Evolutionary conservation across 495 filamentous ascomycete species (phyloP).

Genomic region (Aspergillus asperescens): DNA sequence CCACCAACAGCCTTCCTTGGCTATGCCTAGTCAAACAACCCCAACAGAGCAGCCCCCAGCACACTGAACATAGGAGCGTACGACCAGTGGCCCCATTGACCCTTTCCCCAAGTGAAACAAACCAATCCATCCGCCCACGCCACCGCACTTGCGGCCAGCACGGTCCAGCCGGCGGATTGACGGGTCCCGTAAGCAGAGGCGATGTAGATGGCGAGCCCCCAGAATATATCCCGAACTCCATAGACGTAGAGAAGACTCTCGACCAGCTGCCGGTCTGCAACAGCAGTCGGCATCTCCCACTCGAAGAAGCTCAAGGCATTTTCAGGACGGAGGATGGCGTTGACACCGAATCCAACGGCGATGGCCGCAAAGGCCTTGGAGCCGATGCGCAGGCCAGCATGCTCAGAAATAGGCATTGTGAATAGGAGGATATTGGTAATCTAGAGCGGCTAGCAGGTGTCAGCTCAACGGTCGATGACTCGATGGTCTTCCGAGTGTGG

Average conservation of each 20-base stretch:
- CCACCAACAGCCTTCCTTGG: no score
- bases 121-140: constrained; percentile 46
- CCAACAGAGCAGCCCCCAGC: constrained; percentile 31
- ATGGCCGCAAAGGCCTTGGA: constrained; percentile 35
- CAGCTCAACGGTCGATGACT: no score
- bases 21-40: constrained; percentile 20
- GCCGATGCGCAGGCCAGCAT: neutral
- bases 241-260: constrained; percentile 45
- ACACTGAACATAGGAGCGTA: constrained; percentile 43
- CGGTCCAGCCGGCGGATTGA: constrained; percentile 41
- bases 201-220: constrained; percentile 43
- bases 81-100: constrained; percentile 52
- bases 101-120: constrained; percentile 36
- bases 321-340: constrained; percentile 39
- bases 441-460: no score
- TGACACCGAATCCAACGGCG: constrained; percentile 46
- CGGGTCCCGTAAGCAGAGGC: constrained; percentile 34
- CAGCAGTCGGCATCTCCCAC: constrained; percentile 28
- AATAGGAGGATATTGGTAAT: no score
- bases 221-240: constrained; percentile 50
- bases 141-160: constrained; percentile 39
- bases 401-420: neutral
- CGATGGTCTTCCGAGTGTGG: no score
- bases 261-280: constrained; percentile 29
- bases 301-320: constrained; percentile 46